phyloP scores from a whole-genome alignment of 1,284 basidiomycete genomes.

The Heterobasidion annosum region DNA sequence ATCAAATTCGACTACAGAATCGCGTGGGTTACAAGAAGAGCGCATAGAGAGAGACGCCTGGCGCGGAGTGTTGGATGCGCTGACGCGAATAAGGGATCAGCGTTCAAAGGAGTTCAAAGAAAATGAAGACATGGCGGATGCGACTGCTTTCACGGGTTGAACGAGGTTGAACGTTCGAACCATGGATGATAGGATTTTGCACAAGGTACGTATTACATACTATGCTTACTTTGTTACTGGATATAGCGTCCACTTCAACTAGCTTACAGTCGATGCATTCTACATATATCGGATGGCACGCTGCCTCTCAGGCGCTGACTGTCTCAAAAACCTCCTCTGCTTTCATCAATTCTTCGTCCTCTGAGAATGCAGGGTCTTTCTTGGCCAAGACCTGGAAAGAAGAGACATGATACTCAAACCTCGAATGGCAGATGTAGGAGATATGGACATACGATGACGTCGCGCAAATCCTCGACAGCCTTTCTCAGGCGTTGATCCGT shows the following conservation, averaged over 20 bases:
- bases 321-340: slow-evolving; percentile 53
- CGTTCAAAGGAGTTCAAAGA: neutral
- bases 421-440: slow-evolving; percentile 1
- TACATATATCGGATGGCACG: neutral
- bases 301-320: slow-evolving; percentile 14
- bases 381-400: slow-evolving; percentile 35
- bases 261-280: too few relatives aligned
- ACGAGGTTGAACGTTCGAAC: too few relatives aligned
- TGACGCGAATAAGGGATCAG: slow-evolving; percentile 46
- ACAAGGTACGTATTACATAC: too few relatives aligned
- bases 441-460: slow-evolving; percentile 54
- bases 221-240: too few relatives aligned
- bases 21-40: slow-evolving; percentile 45
- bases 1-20: neutral
- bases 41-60: slow-evolving; percentile 68
- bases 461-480: slow-evolving; percentile 54
- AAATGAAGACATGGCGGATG: neutral
- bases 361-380: slow-evolving; percentile 35
- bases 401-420: neutral
- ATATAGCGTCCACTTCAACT: too few relatives aligned
- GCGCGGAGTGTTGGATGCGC: slow-evolving; percentile 59
- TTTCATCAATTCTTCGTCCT: slow-evolving; percentile 44
- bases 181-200: too few relatives aligned
- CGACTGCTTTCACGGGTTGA: neutral
- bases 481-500: slow-evolving; percentile 51